phyloP scores from a whole-genome alignment of 2,329 filamentous ascomycete genomes.

The Periglandula ipomoeae region DNA sequence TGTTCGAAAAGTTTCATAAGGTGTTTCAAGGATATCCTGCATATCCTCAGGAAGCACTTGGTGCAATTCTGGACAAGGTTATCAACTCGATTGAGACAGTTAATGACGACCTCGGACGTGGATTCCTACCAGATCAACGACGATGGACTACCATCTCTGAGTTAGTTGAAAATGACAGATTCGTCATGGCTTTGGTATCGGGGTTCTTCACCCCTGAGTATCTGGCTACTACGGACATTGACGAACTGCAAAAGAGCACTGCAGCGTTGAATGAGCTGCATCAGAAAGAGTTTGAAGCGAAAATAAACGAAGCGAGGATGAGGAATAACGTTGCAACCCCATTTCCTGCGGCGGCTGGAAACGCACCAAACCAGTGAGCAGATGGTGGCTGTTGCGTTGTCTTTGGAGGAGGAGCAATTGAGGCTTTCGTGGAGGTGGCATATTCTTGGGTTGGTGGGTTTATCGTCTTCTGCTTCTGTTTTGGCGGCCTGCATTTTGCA shows the following conservation, averaged over 20 bases:
- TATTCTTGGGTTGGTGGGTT: neutral
- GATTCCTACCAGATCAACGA: constrained; percentile 22
- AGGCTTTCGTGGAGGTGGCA: neutral
- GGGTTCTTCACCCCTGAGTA: constrained; percentile 17
- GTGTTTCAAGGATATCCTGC: neutral
- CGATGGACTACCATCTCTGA: constrained; percentile 25
- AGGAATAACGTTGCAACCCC: neutral
- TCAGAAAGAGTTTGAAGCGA: constrained; percentile 15
- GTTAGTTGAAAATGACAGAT: constrained; percentile 18
- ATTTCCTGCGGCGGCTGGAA: no score
- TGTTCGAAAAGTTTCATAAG: constrained; percentile 4
- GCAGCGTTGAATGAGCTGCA: constrained; percentile 17
- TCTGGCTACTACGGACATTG: constrained; percentile 18
- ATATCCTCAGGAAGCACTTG: neutral
- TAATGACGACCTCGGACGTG: constrained; percentile 16
- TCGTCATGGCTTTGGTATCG: constrained; percentile 21
- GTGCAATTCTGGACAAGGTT: constrained; percentile 11
- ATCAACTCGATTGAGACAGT: constrained; percentile 17
- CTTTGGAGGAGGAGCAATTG: neutral
- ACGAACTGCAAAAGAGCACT: constrained; percentile 18
- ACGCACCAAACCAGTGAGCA: neutral
- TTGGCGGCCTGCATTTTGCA: neutral
- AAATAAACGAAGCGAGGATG: neutral
- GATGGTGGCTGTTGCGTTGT: neutral
- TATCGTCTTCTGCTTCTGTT: neutral